Base-by-base conservation (phyloP, 192 early-diverging fungal genomes). In the Umbelopsis ramanniana region DNA sequence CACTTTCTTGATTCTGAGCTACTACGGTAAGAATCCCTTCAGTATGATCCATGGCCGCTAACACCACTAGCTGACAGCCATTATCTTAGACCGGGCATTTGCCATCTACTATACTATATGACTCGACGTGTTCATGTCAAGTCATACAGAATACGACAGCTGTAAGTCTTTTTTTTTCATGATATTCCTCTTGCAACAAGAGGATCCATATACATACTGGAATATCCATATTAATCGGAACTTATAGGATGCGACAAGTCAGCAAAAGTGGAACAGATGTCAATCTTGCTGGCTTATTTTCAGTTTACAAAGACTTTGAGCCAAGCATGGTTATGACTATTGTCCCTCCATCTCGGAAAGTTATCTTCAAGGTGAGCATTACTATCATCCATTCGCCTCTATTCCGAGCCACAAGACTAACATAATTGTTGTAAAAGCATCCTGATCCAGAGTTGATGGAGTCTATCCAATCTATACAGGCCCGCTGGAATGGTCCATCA, bases 51-150 rank as follows among this genome's bases (percentile, higher is more conserved):
- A 29, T 1, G 3, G 29, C 29, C 29, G 29, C 3, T 3, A 29
- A 29, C 3, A 29, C 29, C 29, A 3, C 29, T 29, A 29, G 3
- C 54, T 57, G 26, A 57, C 6, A 29, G 8, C 5, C 26, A 4
- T 29, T 3, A 29, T 29, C 45, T 43, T 79, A 85, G 87, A 46
- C 73, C 82, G 4, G 53, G 70, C 6, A 38, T 84, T 0, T 85
- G 83, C 46, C 85, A 85, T 47, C 69, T 89, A 4, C 73, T 87
- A 15, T 85, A 84, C 45, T 80, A 76, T 19, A 60, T 89, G 72
- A 87, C 88, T 23, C 75, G 72, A 24, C 67, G 81, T 14, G 79
- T 81, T 38, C 80, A 84, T 63, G 87, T 85, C 3, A 85, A 82
- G 60, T 71, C 81, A 14, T 87, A 81, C 60, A 74, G 87, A 68